phyloP scores from a whole-genome alignment of 164 flowering plant genomes.

The Piper longum region DNA sequence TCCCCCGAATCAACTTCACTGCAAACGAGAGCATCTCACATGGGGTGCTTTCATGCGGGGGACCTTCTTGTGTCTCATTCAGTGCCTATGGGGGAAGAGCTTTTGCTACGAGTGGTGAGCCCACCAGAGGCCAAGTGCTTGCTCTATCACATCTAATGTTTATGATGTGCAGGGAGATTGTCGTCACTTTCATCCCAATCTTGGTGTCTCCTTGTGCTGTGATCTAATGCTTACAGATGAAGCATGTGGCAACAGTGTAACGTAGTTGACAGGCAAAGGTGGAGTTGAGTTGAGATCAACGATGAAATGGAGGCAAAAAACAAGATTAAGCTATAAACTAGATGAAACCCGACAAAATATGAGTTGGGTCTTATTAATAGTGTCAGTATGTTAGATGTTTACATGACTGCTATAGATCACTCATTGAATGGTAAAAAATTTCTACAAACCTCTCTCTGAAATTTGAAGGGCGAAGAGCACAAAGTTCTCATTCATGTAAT shows the following conservation, averaged over 20 bases:
- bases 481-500: no score
- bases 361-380: background rate
- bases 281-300: background rate
- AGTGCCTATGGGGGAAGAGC: background rate
- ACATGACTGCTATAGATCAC: background rate
- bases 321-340: background rate
- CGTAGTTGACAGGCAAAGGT: background rate
- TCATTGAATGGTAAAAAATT: no score
- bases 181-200: background rate
- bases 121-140: background rate
- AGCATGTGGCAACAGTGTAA: background rate
- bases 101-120: background rate
- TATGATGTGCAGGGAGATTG: constrained; percentile 1
- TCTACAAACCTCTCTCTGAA: background rate
- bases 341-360: background rate
- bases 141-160: background rate
- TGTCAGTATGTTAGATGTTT: background rate
- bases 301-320: background rate
- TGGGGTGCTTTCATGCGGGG: constrained; percentile 5
- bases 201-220: background rate
- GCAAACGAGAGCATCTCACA: constrained; percentile 1
- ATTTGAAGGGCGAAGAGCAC: background rate
- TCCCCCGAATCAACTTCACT: background rate
- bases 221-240: background rate
- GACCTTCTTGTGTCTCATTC: background rate